A percentile compares a stretch with the other conserved stretches of the same genome.
Conservation (phyloP, 257 asterid species). For the Solanum lignicaule region DNA sequence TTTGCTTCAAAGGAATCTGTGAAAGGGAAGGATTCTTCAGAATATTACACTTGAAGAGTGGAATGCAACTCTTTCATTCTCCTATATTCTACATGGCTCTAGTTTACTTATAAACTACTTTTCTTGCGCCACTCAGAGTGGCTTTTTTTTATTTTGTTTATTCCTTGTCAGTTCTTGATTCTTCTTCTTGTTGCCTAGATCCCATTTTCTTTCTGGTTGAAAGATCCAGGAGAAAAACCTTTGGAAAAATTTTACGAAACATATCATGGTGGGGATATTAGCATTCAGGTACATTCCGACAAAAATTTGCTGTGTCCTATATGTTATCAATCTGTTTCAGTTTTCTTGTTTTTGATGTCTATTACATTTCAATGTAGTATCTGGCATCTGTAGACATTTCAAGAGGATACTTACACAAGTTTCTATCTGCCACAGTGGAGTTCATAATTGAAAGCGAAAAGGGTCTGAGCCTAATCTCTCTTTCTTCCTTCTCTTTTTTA, state of each 20-base stretch:
- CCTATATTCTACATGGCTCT: not conserved
- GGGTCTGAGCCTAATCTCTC: slow-evolving; percentile 24
- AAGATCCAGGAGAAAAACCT: slow-evolving; percentile 38
- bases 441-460: slow-evolving; percentile 60
- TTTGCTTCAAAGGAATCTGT: not conserved
- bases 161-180: not conserved
- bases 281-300: slow-evolving; percentile 50
- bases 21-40: not conserved
- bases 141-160: not conserved
- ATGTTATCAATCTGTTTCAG: not conserved
- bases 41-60: not conserved
- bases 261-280: slow-evolving; percentile 71
- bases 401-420: slow-evolving; percentile 79
- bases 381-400: slow-evolving; percentile 55
- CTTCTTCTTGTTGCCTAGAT: slow-evolving; percentile 24
- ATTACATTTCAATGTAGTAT: slow-evolving; percentile 41
- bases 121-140: not conserved
- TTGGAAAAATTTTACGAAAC: slow-evolving; percentile 63
- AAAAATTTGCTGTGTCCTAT: not conserved
- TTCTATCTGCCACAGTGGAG: slow-evolving; percentile 57
- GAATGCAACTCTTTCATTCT: not conserved
- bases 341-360: slow-evolving; percentile 23
- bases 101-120: not conserved
- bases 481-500: not conserved
- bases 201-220: slow-evolving; percentile 61